Conservation (phyloP, 176 grass and related monocot genomes). For the Phragmites australis region DNA sequence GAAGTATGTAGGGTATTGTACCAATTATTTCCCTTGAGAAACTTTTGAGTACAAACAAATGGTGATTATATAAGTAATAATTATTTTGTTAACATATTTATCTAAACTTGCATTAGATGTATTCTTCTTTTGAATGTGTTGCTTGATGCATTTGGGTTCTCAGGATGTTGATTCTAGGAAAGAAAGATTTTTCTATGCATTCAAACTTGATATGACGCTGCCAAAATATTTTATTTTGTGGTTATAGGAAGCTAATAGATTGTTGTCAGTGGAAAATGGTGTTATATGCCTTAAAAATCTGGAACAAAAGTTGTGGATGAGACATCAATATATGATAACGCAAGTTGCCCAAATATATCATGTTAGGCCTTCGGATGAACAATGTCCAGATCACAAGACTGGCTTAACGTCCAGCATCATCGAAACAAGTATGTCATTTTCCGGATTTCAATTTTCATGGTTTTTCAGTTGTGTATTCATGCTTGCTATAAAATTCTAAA, state of each 20-base stretch:
- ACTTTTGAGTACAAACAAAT: not conserved
- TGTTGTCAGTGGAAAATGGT: constrained; percentile 65
- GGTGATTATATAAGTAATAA: not conserved
- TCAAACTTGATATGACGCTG: not conserved
- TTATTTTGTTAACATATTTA: not conserved
- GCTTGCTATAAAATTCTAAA: not conserved
- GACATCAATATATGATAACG: constrained; percentile 70
- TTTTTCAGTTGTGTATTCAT: not conserved
- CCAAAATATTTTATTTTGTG: not conserved
- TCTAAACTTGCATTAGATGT: not conserved
- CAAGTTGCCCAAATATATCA: constrained; percentile 76
- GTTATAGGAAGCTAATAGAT: constrained; percentile 62
- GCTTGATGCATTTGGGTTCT: not conserved
- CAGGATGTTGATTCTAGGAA: not conserved
- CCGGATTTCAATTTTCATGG: not conserved
- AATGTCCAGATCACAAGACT: constrained; percentile 49
- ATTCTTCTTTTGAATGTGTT: not conserved
- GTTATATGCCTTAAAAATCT: constrained; percentile 54
- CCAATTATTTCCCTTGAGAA: not conserved
- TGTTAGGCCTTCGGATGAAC: constrained; percentile 58
- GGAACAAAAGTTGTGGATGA: constrained; percentile 45
- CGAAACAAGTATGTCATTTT: constrained; percentile 43
- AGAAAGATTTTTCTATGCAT: too few relatives aligned
- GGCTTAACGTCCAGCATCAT: constrained; percentile 39
- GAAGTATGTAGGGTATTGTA: not conserved